Base-by-base conservation (phyloP, 2,329 filamentous ascomycete genomes). In the Calonectria fujianensis region DNA sequence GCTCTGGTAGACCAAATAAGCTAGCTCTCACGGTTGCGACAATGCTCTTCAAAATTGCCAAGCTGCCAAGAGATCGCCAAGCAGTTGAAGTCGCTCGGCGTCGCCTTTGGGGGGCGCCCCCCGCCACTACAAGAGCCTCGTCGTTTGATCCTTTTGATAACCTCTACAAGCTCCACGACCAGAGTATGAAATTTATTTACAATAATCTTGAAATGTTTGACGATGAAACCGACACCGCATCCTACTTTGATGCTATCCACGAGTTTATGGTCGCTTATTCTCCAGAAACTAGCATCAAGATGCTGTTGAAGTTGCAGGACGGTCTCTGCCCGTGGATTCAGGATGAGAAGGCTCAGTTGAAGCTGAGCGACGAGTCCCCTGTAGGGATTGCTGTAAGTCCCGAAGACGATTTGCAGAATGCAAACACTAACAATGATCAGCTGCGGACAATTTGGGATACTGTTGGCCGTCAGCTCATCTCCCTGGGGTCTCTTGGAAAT, bases 51-150 rank as follows among this genome's bases (percentile, higher is more conserved):
- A 84, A 85, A 2, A 78, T 83, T 54, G 88, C 91, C 14, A 88
- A 83, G 48, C 88, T 93, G 67, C 92, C 93, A 9, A 88, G 89
- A 14, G 92, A 93, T 78, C 87, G 88, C 9, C 90, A 92, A 75
- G 90, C 91, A 14, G 85, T 95, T 6, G 94, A 95, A 72, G 89
- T 91, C 68, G 92, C 91, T 69, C 88, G 91, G 65, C 90, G 91
- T 65, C 89, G 89, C n/a, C 85, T 96, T 0, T 95, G 93, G 93
- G 84, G 85, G 29, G 81, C 80, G 11, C 81, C 84, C n/a, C 76
- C 81, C 10, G 76, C 78, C 8, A 74, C 76, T 11, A 74, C 77
- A 9, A 82, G 80, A 68, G 77, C 77, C 14, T 92, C 92, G 4
- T 86, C 86, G 7, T 90, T 87, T 74, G 90, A 96, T 79, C 91